phyloP scores from a whole-genome alignment of 129 eudicot species.

The Tanacetum coccineum region DNA sequence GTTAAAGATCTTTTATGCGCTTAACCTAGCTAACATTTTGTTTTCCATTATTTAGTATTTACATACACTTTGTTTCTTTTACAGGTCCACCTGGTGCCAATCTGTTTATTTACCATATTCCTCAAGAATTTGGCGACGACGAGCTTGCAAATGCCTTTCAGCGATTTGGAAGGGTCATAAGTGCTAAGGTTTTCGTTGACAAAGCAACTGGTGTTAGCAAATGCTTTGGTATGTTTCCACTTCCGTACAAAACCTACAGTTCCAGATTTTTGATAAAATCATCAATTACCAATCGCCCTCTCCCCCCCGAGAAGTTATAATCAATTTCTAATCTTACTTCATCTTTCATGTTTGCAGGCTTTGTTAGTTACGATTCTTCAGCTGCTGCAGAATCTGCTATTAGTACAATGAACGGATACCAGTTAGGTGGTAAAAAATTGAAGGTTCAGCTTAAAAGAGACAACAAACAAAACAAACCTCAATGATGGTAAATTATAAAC shows the following conservation, averaged over 20 bases:
- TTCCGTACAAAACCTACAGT: background rate
- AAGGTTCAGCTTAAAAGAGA: too few species aligned
- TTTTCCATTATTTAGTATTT: background rate
- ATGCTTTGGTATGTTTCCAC: slow-evolving; percentile 70
- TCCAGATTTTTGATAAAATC: too few species aligned
- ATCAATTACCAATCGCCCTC: too few species aligned
- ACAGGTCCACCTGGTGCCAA: slow-evolving; percentile 96
- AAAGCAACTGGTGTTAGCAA: slow-evolving; percentile 86
- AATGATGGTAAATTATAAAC: too few species aligned
- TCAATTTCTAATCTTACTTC: too few species aligned
- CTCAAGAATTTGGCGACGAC: slow-evolving; percentile 93
- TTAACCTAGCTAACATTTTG: background rate
- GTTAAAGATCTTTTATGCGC: slow-evolving; percentile 31
- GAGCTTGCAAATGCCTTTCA: slow-evolving; percentile 80
- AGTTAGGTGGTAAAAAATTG: too few species aligned
- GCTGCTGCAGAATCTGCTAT: too few species aligned
- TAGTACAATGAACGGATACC: too few species aligned
- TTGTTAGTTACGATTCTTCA: slow-evolving; percentile 20
- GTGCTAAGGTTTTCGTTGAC: slow-evolving; percentile 89
- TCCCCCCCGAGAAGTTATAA: too few species aligned
- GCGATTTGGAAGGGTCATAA: slow-evolving; percentile 70
- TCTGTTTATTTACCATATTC: slow-evolving; percentile 86
- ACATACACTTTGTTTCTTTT: slow-evolving; percentile 1
- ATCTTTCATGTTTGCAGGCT: slow-evolving; percentile 49
- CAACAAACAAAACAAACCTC: too few species aligned